Base-by-base conservation (phyloP, 2,329 filamentous ascomycete species). In the Penicillium sp. region DNA sequence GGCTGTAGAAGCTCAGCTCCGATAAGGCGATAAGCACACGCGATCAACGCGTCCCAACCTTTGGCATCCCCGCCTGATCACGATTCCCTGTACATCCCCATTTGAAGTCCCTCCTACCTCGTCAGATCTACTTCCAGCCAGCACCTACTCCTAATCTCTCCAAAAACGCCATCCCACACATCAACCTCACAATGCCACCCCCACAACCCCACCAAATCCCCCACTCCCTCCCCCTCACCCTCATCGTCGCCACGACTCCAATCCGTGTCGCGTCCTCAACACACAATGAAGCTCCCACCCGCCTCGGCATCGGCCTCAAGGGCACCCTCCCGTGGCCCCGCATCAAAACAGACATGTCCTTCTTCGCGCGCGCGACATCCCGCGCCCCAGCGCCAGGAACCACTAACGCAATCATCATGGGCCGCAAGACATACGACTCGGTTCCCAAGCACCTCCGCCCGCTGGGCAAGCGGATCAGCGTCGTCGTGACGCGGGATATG, bases 391-490 rank as follows among this genome's bases (percentile, higher is more conserved):
- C 60, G 3, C 56, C 69, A 0, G 65, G 63, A 2, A 66, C 55
- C 28, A 72, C 69, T 1, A 94, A 93, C 75, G 90, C 91, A 17
- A 91, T 98, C 54, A 89, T 99, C 67, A 99, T 99, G 95, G 95
- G 95, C 61, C 90, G 95, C 71, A 97, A 96, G 78, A 99, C 95
- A 0, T 99, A 94, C 89, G 92, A 96, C 54, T 92, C 88, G 64
- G 94, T 99, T 61, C 94, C 95, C 2, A 72, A 81, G 6, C 84
- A 82, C 54, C 92, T 95, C 73, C 84, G 92, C 2, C 95, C 95
- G 17, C 82, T 99, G 37, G 88, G 86, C 62, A 89, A 87, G 63
- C 83, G 95, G 10, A 81, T 92, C 53, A 98, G 96, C 75, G 86
- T 97, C 42, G 86, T 98, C 65, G 82, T 99, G 66, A 90, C 87